Conservation (phyloP, 106 monocot genomes). For the Dioscorea alata region DNA sequence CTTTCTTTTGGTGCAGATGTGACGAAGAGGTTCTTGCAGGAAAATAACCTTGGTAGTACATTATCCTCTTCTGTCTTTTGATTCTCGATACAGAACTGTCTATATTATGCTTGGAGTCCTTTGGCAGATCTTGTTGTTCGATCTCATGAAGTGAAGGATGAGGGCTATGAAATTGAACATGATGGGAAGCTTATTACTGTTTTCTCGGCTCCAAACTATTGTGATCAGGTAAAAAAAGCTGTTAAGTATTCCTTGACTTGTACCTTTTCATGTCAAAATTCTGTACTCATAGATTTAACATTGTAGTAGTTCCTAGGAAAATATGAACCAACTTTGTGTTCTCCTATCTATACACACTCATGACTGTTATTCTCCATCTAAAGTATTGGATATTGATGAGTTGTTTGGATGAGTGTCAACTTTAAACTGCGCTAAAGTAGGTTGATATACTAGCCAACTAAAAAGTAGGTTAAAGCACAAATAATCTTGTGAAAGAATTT, state of each 20-base stretch:
- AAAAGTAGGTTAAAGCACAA: too few relatives aligned
- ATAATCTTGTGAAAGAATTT: too few relatives aligned
- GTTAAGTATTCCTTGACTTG: too few relatives aligned
- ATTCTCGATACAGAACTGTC: background rate
- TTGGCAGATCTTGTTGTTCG: constrained; percentile 82
- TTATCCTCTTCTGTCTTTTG: constrained; percentile 6
- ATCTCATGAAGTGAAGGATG: constrained; percentile 98
- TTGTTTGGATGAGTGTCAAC: too few relatives aligned
- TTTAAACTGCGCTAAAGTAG: too few relatives aligned
- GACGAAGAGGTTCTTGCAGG: constrained; percentile 77
- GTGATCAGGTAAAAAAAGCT: constrained; percentile 65
- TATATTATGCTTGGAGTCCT: background rate
- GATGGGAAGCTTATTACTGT: constrained; percentile 97
- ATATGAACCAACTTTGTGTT: too few relatives aligned
- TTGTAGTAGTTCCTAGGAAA: too few relatives aligned
- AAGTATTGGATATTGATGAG: too few relatives aligned
- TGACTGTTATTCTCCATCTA: too few relatives aligned
- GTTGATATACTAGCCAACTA: too few relatives aligned
- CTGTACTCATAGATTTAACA: background rate
- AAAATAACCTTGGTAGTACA: constrained; percentile 79
- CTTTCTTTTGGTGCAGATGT: constrained; percentile 98
- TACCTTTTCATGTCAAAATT: too few relatives aligned
- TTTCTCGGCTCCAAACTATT: constrained; percentile 97
- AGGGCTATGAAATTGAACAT: constrained; percentile 97
- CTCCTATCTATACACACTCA: too few relatives aligned